Conservation (phyloP, 345 rosid genomes). For the Salix dunnii region DNA sequence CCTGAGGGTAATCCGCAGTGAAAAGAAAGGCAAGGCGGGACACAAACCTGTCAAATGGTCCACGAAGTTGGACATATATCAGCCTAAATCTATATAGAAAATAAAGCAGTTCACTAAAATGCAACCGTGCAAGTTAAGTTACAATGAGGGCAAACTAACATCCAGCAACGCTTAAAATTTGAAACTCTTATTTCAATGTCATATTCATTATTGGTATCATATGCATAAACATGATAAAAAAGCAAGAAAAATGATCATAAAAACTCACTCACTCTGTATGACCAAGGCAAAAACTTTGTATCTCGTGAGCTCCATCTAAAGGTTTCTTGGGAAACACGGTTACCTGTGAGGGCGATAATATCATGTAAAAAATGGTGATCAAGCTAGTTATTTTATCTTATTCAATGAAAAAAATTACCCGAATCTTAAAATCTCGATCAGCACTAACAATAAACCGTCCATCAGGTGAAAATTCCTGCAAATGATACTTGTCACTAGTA, state of each 20-base stretch:
- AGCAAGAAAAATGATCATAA: conserved; percentile 5
- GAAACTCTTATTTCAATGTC: not conserved
- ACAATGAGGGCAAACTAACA: not conserved
- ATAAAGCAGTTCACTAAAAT: not conserved
- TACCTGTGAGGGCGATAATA: conserved; percentile 46
- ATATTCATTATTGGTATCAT: not conserved
- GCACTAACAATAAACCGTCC: conserved; percentile 72
- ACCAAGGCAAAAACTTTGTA: conserved; percentile 92
- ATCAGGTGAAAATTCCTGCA: conserved; percentile 85
- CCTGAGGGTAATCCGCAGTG: conserved; percentile 47
- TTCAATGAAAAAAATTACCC: conserved; percentile 45
- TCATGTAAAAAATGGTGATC: not conserved
- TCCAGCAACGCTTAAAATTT: not conserved
- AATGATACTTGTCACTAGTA: conserved; percentile 14
- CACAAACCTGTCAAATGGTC: conserved; percentile 54
- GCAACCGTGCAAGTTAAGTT: not conserved
- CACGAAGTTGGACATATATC: not conserved
- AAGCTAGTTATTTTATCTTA: conserved; percentile 7
- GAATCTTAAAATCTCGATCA: conserved; percentile 88
- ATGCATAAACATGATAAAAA: not conserved
- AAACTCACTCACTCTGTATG: conserved; percentile 87
- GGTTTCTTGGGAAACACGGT: conserved; percentile 78
- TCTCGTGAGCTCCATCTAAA: conserved; percentile 84
- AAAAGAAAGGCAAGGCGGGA: conserved; percentile 68
- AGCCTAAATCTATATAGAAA: not conserved